Percentiles rank a stretch among this genome's conserved stretches.
Evolutionary conservation across 228 moss, liverwort and hornwort genomes (phyloP).

Genomic region (Sphagnum fallax): DNA sequence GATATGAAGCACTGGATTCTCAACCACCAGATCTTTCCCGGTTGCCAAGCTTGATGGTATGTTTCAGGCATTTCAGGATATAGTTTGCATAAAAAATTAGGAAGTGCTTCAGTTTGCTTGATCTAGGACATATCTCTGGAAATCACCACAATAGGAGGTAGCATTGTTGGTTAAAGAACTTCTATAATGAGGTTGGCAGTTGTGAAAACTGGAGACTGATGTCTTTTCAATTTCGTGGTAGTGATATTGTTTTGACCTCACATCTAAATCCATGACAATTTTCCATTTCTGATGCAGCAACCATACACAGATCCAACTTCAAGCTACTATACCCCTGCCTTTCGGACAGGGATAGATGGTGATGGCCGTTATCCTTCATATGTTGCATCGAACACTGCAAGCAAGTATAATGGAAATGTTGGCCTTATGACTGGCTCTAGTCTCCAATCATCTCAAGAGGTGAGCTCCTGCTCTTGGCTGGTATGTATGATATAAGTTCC

Average conservation of each 20-base stretch:
- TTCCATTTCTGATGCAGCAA: slow-evolving; percentile 16
- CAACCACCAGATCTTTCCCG: slow-evolving; percentile 63
- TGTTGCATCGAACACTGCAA: slow-evolving; percentile 52
- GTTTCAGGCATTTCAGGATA: not conserved
- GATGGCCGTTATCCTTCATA: slow-evolving; percentile 81
- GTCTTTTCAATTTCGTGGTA: too few species aligned
- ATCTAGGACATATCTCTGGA: not conserved
- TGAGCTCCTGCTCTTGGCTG: slow-evolving; percentile 6
- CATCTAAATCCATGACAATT: too few species aligned
- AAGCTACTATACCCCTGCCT: slow-evolving; percentile 83
- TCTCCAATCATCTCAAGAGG: slow-evolving; percentile 80
- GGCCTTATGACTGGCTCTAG: slow-evolving; percentile 65
- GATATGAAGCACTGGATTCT: slow-evolving; percentile 65
- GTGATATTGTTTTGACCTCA: too few species aligned
- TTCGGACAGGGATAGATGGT: slow-evolving; percentile 62
- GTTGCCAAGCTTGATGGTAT: slow-evolving; percentile 80
- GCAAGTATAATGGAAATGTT: slow-evolving; percentile 81
- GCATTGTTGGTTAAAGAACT: too few species aligned
- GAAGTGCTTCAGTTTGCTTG: not conserved
- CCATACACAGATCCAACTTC: slow-evolving; percentile 70
- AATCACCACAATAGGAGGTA: too few species aligned
- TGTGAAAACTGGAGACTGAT: too few species aligned
- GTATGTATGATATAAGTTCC: too few species aligned
- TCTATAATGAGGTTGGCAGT: too few species aligned
- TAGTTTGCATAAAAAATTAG: not conserved